Evolutionary conservation across 805 yeast genomes (phyloP), one percentile per base, ranked within the genome.

Genomic region (Lipomyces mesembrius): DNA sequence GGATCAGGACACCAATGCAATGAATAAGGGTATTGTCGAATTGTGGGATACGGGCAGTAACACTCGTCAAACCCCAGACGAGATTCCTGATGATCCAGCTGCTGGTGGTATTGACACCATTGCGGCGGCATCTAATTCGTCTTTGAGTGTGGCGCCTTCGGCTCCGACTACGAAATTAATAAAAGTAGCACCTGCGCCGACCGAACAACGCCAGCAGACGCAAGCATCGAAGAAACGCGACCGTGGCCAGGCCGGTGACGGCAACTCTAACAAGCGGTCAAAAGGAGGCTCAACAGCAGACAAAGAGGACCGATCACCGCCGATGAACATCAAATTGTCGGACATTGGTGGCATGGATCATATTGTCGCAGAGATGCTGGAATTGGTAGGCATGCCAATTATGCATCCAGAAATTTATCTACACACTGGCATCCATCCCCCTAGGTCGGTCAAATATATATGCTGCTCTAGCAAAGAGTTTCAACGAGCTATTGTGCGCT

Each of bases 351-450:
- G 99, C 1, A 85, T 95, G 79, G 96, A 89, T 70, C 87, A 84
- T 63, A 87, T 93, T n/a, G 87, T 93, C 29, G 84, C 91, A 3
- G 95, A 93, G 76, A 81, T 95, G 25, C 87, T 91, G 88, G 98
- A 95, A 77, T 81, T 92, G 51, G 89, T 95, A 0, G 97, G 96
- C 0, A 82, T 94, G 80, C 99, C 99, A 0, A 88, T 95, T 39
- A 79, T 90, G 25, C 98, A 95, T 74, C 98, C 98, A 0, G 99
- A 95, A 77, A 90, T 95, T 1, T 95, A 91, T 75, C 71, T 81
- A 29, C 83, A 93, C 7, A 89, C 97, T 0, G 98, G 98, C 32
- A 93, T 93, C 14, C 97, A 92, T 72, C 98, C 98, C 20, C 97
- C 98, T 22, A 53, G 73, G 68, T 64, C 46, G 9, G 57, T 53